phyloP scores from a whole-genome alignment of 1,284 basidiomycete species.

The Fomitiporia mediterranea region DNA sequence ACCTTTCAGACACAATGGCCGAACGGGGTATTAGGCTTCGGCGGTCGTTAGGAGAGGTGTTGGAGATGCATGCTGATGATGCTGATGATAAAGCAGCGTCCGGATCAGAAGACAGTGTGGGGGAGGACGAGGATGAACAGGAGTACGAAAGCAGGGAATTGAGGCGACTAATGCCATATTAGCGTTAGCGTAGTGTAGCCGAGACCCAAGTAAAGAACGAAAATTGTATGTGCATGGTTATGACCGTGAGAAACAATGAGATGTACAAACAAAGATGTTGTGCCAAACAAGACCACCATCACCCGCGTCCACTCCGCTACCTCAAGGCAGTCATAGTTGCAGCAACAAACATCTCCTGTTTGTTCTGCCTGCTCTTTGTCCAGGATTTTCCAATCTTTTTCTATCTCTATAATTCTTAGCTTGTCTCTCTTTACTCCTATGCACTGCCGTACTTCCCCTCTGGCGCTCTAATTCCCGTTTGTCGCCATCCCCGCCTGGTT shows the following conservation, averaged over 20 bases:
- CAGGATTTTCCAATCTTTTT: not conserved
- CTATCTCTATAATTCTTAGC: not conserved
- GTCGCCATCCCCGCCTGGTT: conserved; percentile 1
- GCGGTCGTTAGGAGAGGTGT: conserved; percentile 57
- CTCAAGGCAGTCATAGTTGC: conserved; percentile 7
- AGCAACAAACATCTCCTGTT: not conserved
- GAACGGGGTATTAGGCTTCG: conserved; percentile 78
- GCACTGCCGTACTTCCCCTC: not conserved
- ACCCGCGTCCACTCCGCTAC: conserved; percentile 3
- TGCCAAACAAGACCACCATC: not conserved
- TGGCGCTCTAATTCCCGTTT: conserved; percentile 5
- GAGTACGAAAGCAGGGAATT: conserved; percentile 56
- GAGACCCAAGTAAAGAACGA: too few species aligned
- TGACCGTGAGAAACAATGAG: too few species aligned
- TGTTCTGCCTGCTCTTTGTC: not conserved
- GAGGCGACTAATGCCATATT: conserved; percentile 61
- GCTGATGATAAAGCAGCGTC: conserved; percentile 30
- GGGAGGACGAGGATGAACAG: conserved; percentile 47
- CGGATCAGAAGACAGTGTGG: conserved; percentile 31
- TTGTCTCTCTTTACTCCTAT: not conserved
- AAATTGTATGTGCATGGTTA: too few species aligned
- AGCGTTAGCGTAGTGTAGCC: too few species aligned
- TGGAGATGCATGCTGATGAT: conserved; percentile 40
- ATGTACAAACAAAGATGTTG: not conserved
- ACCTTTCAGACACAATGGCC: conserved; percentile 72